Evolutionary conservation across 2,329 filamentous ascomycete species (phyloP).

Genomic region (Epichloe bromicola): DNA sequence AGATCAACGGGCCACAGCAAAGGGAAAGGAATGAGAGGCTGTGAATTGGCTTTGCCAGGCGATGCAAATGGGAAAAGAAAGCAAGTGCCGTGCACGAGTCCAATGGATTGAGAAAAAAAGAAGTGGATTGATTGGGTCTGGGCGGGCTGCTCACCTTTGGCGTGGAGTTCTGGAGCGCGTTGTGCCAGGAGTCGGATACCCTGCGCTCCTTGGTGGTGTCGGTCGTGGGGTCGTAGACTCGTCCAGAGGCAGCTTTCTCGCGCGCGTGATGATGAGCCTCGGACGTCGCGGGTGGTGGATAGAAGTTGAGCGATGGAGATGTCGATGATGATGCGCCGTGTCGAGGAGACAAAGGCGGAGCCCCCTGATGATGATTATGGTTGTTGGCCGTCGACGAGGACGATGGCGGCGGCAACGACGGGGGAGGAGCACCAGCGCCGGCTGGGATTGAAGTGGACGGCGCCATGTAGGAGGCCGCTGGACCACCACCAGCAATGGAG

Average conservation of each 20-base stretch:
- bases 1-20: neutral
- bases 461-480: constrained; percentile 20
- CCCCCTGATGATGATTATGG: constrained; percentile 14
- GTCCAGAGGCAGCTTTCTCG: constrained; percentile 28
- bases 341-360: constrained; percentile 27
- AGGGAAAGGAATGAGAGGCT: neutral
- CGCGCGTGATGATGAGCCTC: constrained; percentile 18
- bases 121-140: constrained; percentile 13
- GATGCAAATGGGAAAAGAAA: constrained; percentile 5
- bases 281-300: constrained; percentile 2
- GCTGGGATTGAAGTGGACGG: constrained; percentile 15
- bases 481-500: neutral
- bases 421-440: constrained; percentile 16
- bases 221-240: constrained; percentile 42
- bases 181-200: constrained; percentile 36
- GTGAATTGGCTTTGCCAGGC: neutral
- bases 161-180: constrained; percentile 28
- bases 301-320: constrained; percentile 14
- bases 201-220: constrained; percentile 35
- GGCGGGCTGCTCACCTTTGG: constrained; percentile 32
- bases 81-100: constrained; percentile 9
- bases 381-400: constrained; percentile 11
- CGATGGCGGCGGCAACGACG: constrained; percentile 17
- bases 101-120: constrained; percentile 10
- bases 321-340: constrained; percentile 21